Evolutionary conservation across 2,329 filamentous ascomycete genomes (phyloP).

Genomic region (Pyricularia sp.): DNA sequence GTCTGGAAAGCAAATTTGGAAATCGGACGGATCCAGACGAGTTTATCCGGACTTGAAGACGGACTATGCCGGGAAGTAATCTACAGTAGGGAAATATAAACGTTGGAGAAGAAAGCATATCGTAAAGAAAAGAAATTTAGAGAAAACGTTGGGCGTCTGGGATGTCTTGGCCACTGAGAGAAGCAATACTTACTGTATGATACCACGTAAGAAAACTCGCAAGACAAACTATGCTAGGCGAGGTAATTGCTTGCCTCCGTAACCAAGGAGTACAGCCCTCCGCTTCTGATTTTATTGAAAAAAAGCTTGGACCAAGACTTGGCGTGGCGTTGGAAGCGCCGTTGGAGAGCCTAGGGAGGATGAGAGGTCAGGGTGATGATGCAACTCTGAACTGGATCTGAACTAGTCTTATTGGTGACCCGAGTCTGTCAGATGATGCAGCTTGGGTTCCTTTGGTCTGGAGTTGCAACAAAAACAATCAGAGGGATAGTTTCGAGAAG

Average conservation of each 20-base stretch:
- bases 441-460: not conserved
- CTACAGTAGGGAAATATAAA: not conserved
- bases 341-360: not conserved
- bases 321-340: not conserved
- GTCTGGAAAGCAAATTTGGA: not conserved
- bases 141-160: not conserved
- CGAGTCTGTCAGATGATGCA: not conserved
- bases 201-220: not conserved
- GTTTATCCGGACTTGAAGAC: not conserved
- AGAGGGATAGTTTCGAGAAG: not conserved
- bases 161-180: not conserved
- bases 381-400: not conserved
- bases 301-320: not conserved
- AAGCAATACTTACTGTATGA: not conserved
- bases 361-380: not conserved
- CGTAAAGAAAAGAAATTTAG: not conserved
- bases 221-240: not conserved
- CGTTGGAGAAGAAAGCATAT: not conserved
- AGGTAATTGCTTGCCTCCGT: not conserved
- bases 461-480: not conserved
- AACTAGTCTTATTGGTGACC: not conserved
- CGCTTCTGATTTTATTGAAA: not conserved
- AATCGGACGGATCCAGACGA: not conserved
- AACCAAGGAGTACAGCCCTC: not conserved
- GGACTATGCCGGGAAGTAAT: not conserved